Base-by-base conservation (phyloP, 1,284 basidiomycete species). In the Marasmius tenuissimus region DNA sequence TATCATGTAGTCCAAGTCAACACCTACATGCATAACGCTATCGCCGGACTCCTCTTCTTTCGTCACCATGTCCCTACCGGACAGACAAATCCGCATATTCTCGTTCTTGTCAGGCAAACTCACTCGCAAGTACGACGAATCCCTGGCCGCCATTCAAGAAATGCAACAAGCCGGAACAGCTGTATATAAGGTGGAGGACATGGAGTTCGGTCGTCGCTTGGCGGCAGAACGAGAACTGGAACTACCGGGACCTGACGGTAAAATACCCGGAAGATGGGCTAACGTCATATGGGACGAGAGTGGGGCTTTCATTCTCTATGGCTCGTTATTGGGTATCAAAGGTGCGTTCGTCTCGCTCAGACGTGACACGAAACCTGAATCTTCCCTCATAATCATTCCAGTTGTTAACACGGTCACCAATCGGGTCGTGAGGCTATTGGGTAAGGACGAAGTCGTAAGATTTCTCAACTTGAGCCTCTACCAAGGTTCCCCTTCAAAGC, bases 171-270 rank as follows among this genome's bases (percentile, higher is more conserved):
- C 93, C 0, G 94, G 94, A 1, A 96, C 94, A 7, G 89, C 93
- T 0, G 85, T 94, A 18, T 94, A 92, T 76, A 91, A 89, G 71
- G 87, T 99, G 10, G 97, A 99, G 65, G 96, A 98, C 74, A 99
- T 99, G 97, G 97, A 99, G 73, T 98, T 99, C 71, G 97, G 97
- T n/a, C 82, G 97, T 61, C 84, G 97, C 10, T 80, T 99, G 54
- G 97, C 97, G 1, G 81, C 90, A 14, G 97, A 99, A 75, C 84
- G 93, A 63, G 97, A 99, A 70, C 76, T 99, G 53, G 94, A 98
- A 72, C 81, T 91, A 45, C 86, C 89, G 42, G 83, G 86, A 38
- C 84, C 87, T 2, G 91, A 92, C 71, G 89, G 89, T 22, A 80
- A 78, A 47, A 78, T 85, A 68, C 89, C 84, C 58, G 91, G 85